A percentile compares a stretch with the other conserved stretches of the same genome.
Evolutionary conservation across 148 eudicot species (phyloP).

Genomic region (Chenopodium berlandieri): DNA sequence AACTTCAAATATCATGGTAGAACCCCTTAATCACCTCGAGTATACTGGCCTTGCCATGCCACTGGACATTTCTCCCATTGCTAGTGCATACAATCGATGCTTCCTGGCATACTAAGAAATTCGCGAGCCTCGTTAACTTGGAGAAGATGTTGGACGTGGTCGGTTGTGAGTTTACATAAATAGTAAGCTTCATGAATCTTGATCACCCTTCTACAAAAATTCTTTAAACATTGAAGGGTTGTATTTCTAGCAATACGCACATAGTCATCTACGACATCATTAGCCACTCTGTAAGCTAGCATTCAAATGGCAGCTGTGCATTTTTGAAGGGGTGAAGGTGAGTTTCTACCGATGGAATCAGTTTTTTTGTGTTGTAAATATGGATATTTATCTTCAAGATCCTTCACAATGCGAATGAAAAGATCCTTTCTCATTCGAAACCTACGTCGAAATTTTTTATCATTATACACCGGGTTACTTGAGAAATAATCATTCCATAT

Average conservation of each 20-base stretch:
- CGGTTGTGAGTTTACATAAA: neutral
- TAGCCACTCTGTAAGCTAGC: neutral
- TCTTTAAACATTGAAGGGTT: neutral
- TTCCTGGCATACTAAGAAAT: too few relatives aligned
- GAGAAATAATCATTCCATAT: neutral
- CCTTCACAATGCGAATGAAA: neutral
- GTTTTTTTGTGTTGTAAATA: too few relatives aligned
- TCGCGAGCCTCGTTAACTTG: neutral
- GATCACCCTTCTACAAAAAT: neutral
- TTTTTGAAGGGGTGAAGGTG: neutral
- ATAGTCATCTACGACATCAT: neutral
- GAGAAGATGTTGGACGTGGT: neutral
- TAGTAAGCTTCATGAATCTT: neutral
- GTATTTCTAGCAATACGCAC: neutral
- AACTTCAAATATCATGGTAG: neutral
- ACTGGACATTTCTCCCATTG: too few relatives aligned
- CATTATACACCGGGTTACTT: neutral
- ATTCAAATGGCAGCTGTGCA: neutral
- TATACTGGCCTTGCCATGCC: neutral
- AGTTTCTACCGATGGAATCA: neutral
- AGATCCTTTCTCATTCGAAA: neutral
- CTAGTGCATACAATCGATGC: too few relatives aligned
- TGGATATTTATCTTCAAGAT: neutral
- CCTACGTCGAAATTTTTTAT: neutral
- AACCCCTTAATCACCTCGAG: neutral